Conservation (phyloP, 176 grass and related monocot genomes). For the Oryza meridionalis region DNA sequence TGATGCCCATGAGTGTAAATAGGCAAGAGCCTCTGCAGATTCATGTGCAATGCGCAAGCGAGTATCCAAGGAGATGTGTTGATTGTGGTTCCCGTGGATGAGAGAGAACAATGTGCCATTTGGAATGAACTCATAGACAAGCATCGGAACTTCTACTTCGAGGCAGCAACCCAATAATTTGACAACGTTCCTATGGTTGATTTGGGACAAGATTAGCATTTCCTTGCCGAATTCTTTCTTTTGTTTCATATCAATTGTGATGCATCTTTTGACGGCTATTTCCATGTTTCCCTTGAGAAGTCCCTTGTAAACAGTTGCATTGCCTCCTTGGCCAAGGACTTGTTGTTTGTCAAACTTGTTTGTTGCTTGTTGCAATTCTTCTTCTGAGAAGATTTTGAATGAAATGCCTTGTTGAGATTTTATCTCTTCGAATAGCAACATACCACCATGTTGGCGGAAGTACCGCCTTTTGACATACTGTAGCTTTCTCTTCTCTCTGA, state of each 20-base stretch:
- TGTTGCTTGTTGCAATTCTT: not conserved
- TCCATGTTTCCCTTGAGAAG: not conserved
- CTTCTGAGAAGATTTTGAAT: not conserved
- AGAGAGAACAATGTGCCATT: not conserved
- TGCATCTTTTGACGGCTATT: conserved; percentile 32
- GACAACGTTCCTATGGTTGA: not conserved
- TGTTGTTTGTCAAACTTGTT: conserved; percentile 17
- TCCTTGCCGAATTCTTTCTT: conserved; percentile 10
- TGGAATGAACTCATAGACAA: conserved; percentile 8
- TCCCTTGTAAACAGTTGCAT: conserved; percentile 14
- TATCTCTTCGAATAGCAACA: conserved; percentile 28
- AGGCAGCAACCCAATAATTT: not conserved
- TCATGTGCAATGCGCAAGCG: not conserved
- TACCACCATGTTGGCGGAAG: conserved; percentile 16
- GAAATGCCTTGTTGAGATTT: not conserved
- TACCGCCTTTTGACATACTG: not conserved
- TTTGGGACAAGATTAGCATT: not conserved
- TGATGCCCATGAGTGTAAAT: not conserved
- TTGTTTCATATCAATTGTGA: not conserved
- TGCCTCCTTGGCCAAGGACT: conserved; percentile 15
- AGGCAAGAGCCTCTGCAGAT: not conserved
- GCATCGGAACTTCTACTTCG: not conserved
- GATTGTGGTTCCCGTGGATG: not conserved
- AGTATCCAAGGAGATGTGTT: not conserved
- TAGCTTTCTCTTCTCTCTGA: conserved; percentile 21